Evolutionary conservation across 331 rosid species (phyloP).

Genomic region (Rosa hybrid): DNA sequence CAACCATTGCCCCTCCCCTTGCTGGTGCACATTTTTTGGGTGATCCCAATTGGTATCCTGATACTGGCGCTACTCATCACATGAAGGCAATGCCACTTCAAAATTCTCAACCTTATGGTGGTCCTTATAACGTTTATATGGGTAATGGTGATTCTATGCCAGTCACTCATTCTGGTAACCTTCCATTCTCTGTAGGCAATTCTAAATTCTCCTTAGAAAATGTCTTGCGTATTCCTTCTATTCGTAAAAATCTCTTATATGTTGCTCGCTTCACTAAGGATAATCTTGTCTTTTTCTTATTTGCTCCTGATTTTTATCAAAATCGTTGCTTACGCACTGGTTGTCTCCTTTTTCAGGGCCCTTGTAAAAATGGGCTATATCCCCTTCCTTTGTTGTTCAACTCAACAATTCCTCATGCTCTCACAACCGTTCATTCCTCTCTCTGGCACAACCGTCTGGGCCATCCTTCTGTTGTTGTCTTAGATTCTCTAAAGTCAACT

Average conservation of each 20-base stretch:
- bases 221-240: not conserved
- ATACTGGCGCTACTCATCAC: too few relatives aligned
- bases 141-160: not conserved
- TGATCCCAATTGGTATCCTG: too few relatives aligned
- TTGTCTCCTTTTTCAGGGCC: not conserved
- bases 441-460: too few relatives aligned
- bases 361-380: not conserved
- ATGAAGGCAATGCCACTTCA: too few relatives aligned
- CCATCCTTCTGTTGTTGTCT: too few relatives aligned
- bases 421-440: too few relatives aligned
- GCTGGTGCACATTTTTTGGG: too few relatives aligned
- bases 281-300: not conserved
- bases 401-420: not conserved
- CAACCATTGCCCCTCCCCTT: too few relatives aligned
- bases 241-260: not conserved
- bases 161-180: not conserved
- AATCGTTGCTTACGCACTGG: not conserved
- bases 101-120: not conserved
- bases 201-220: not conserved
- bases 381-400: rapidly evolving
- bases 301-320: not conserved
- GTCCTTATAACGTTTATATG: not conserved
- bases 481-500: too few relatives aligned
- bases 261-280: not conserved
- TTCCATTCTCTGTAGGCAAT: not conserved